phyloP scores from a whole-genome alignment of 2,329 filamentous ascomycete species.

The Leptographium wingfieldii region DNA sequence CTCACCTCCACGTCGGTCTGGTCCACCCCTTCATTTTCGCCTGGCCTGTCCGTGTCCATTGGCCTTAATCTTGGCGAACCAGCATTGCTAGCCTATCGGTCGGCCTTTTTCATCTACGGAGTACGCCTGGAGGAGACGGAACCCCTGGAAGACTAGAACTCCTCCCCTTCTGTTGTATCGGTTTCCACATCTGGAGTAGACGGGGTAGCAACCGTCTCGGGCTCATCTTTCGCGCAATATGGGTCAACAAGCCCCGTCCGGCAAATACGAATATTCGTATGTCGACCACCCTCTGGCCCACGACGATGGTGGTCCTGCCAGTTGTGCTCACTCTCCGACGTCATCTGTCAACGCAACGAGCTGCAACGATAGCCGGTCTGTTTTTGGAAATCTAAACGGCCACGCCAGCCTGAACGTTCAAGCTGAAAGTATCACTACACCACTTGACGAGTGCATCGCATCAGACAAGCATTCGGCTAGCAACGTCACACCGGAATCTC shows the following conservation, averaged over 20 bases:
- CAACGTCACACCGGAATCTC: slow-evolving; percentile 15
- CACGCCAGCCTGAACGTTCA: slow-evolving; percentile 4
- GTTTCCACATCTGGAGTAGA: not conserved
- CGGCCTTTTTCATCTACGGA: not conserved
- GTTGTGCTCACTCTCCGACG: not conserved
- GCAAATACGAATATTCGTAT: not conserved
- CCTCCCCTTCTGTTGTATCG: slow-evolving; percentile 4
- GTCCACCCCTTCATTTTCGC: not conserved
- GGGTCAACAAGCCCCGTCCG: slow-evolving; percentile 3
- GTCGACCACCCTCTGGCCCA: not conserved
- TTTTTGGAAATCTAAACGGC: slow-evolving; percentile 5
- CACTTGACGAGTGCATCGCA: not conserved
- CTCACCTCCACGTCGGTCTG: not conserved
- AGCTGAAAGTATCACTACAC: not conserved
- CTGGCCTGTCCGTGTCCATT: not conserved
- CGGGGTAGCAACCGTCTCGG: not conserved
- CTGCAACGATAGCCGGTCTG: not conserved
- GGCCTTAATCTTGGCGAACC: not conserved
- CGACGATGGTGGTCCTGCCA: not conserved
- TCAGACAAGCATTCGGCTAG: not conserved
- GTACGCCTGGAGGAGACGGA: not conserved
- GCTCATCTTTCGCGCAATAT: not conserved
- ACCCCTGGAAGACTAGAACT: not conserved
- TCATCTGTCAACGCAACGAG: not conserved
- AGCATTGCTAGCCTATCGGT: not conserved